phyloP scores from a whole-genome alignment of 2,329 filamentous ascomycete species.

The Trichoderma atroviride region DNA sequence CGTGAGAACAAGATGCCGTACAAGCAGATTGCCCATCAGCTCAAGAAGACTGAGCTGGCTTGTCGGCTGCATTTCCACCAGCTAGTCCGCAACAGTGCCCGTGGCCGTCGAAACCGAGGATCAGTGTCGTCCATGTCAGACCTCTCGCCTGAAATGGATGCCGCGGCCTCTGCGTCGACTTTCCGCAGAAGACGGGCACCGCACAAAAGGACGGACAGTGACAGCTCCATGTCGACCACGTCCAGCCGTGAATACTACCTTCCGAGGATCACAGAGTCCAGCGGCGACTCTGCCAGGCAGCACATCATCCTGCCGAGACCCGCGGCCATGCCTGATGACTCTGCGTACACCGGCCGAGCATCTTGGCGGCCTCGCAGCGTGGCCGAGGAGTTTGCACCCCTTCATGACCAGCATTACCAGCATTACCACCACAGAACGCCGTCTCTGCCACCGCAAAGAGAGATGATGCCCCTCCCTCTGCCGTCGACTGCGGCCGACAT shows the following conservation, averaged over 20 bases:
- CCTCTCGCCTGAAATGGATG: constrained; percentile 54
- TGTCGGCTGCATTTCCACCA: constrained; percentile 89
- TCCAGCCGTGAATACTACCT: constrained; percentile 53
- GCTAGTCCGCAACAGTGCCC: constrained; percentile 78
- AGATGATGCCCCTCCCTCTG: constrained; percentile 55
- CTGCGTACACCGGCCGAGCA: constrained; percentile 39
- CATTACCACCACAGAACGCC: constrained; percentile 22
- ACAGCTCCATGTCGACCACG: constrained; percentile 45
- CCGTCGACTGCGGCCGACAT: constrained; percentile 39
- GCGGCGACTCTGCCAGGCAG: constrained; percentile 50
- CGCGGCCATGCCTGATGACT: constrained; percentile 50
- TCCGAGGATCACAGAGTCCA: constrained; percentile 53
- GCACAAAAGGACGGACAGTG: constrained; percentile 48
- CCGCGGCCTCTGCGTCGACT: constrained; percentile 56
- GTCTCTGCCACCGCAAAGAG: constrained; percentile 55
- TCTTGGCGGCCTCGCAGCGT: constrained; percentile 47
- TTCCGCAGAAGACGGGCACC: constrained; percentile 53
- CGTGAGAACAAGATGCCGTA: constrained; percentile 88
- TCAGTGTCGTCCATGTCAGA: constrained; percentile 64
- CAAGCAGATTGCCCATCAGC: constrained; percentile 82
- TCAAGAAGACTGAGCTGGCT: constrained; percentile 86
- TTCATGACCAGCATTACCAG: constrained; percentile 32
- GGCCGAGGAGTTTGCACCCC: constrained; percentile 48
- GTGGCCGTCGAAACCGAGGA: constrained; percentile 77
- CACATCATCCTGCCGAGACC: constrained; percentile 70